phyloP scores from a whole-genome alignment of 495 filamentous ascomycete species.

The Sordaria brevicollis region DNA sequence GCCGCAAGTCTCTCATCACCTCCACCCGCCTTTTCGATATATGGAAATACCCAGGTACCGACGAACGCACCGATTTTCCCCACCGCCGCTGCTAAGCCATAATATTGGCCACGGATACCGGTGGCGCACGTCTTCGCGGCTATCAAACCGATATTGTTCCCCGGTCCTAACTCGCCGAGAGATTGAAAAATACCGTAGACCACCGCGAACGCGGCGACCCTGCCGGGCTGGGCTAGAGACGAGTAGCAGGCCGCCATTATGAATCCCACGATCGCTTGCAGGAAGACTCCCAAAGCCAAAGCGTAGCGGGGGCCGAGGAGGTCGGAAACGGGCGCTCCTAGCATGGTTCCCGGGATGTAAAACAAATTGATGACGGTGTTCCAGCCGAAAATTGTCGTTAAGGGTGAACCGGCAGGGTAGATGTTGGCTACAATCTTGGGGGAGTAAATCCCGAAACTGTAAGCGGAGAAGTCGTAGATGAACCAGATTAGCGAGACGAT shows the following conservation, averaged over 20 bases:
- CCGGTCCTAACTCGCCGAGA: constrained; percentile 78
- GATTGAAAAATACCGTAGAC: constrained; percentile 72
- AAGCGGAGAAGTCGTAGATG: constrained; percentile 77
- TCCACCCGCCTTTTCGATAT: constrained; percentile 58
- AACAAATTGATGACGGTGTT: constrained; percentile 76
- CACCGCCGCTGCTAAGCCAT: constrained; percentile 73
- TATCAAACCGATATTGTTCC: constrained; percentile 82
- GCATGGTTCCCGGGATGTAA: constrained; percentile 71
- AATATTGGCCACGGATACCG: constrained; percentile 80
- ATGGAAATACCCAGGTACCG: constrained; percentile 73
- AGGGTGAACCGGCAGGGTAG: constrained; percentile 38
- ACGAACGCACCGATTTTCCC: constrained; percentile 88
- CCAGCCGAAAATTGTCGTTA: constrained; percentile 77
- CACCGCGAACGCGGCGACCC: constrained; percentile 68
- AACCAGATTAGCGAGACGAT: constrained; percentile 82
- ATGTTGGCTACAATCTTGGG: constrained; percentile 60
- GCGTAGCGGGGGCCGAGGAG: constrained; percentile 64
- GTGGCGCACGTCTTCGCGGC: constrained; percentile 85
- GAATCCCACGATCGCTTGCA: constrained; percentile 72
- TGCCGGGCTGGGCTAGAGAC: constrained; percentile 45
- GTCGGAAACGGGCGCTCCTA: constrained; percentile 67
- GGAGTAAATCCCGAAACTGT: constrained; percentile 73
- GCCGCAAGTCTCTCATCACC: constrained; percentile 40
- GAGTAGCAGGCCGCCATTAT: constrained; percentile 74
- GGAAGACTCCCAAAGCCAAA: constrained; percentile 52